A percentile compares a stretch with the other conserved stretches of the same genome.
phyloP scores from a whole-genome alignment of 31 red algal genomes.

The Endocladia muricata region DNA sequence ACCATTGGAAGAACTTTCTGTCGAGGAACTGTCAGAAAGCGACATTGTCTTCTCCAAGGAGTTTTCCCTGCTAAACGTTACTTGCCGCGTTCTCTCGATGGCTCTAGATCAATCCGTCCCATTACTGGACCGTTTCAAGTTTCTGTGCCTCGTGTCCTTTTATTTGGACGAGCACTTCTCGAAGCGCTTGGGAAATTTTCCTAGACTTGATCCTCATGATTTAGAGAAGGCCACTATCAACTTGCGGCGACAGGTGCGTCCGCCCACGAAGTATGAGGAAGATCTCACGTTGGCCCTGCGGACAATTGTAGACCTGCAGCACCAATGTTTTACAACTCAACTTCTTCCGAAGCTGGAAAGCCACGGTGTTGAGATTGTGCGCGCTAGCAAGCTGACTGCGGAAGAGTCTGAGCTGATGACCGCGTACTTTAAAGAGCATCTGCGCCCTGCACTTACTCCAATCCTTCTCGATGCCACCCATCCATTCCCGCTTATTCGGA shows the following conservation, averaged over 20 bases:
- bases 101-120: conserved; percentile 80
- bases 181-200: conserved; percentile 73
- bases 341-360: conserved; percentile 73
- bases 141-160: conserved; percentile 86
- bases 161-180: conserved; percentile 94
- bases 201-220: conserved; percentile 59
- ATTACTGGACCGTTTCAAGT: conserved; percentile 94
- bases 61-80: conserved; percentile 83
- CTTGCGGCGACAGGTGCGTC: conserved; percentile 66
- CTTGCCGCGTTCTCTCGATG: conserved; percentile 81
- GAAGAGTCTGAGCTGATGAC: conserved; percentile 41
- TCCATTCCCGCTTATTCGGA: conserved; percentile 88
- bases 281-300: conserved; percentile 65
- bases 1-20: conserved; percentile 13
- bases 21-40: conserved; percentile 55
- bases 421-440: conserved; percentile 63
- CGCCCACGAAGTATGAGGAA: conserved; percentile 69
- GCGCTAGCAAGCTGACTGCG: conserved; percentile 28
- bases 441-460: conserved; percentile 86
- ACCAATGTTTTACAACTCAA: conserved; percentile 64
- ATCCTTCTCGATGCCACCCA: conserved; percentile 89
- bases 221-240: conserved; percentile 54
- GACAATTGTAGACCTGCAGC: conserved; percentile 59
- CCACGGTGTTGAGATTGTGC: conserved; percentile 67
- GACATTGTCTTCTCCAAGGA: conserved; percentile 83